Base-by-base conservation (phyloP, 192 early-diverging fungal genomes). In the Diversispora eburnea region DNA sequence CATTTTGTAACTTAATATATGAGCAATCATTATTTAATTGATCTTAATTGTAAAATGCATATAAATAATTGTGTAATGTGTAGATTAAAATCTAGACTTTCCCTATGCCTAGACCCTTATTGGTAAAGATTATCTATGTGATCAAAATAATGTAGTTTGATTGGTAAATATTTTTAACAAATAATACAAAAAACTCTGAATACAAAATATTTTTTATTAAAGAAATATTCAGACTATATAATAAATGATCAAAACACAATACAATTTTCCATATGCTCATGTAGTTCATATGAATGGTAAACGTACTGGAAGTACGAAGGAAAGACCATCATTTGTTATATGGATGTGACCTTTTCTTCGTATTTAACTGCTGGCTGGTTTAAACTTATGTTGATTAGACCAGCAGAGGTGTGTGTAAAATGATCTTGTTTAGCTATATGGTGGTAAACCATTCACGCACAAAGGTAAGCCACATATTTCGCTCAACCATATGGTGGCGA, bases 391-490 rank as follows among this genome's bases (percentile, higher is more conserved):
- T 19, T 74, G 61, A 67, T 67, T 54, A 48, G 58, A 46, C 52
- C 51, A 47, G 46, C 63, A 56, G 73, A 74, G 54, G 51, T 67
- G 73, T 42, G 48, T 48, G 67, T 67, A 17, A 67, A 74, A 74
- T 41, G 51, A 74, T 48, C 73, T 74, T 67, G 43, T 19, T 42
- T 74, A 67, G 73, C 42, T 63, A 74, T 55, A 56, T 67, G 54
- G 73, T 48, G 73, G 43, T 74, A 67, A 74, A 74, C 73, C 6
- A 67, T 51, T 47, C 54, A 19, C 20, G 49, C 45, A 54, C 51
- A 74, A 74, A 74, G 73, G 73, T 74, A 67, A 12, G 73, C 73
- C 73, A 67, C 63, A 70, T 57, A 39, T 43, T 54, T 15, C 51
- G 68, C 19, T 39, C 55, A 54, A 52, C 39, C 68, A 70, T 45